Evolutionary conservation across 352 stramenopile genomes (phyloP), one percentile per base, ranked within the genome.

Genomic region (Globisporangium parvum): DNA sequence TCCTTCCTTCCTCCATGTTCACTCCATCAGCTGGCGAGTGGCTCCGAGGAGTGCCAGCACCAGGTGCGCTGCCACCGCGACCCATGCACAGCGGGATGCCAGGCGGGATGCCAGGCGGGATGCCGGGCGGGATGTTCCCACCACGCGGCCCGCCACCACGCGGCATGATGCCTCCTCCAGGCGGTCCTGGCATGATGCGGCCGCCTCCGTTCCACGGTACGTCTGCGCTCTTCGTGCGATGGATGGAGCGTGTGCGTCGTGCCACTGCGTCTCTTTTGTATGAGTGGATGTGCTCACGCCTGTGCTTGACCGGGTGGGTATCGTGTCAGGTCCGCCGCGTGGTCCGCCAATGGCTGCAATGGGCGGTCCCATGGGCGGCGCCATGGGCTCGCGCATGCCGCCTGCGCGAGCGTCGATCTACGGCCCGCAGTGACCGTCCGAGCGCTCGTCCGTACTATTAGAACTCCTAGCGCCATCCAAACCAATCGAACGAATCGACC

Each of bases 91-190:
- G 54, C 2, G 60, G 55, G 6, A 65, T 41, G 54, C 51, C 12
- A 66, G 59, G 28, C 53, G 66, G 15, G 6, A 59, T 58, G 26
- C n/a, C 20, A 0, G 52, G 52, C 12, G 64, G 68, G 1, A 80
- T 80, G 63, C 60, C 63, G 3, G 60, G 53, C 23, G 75, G 76
- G 0, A 82, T 84, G 63, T 87, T 83, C 33, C 76, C 75, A 41
- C 81, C 80, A 15, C 81, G 78, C 54, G 81, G 80, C 18, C 76
- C 72, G 1, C 80, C 80, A 21, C 82, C 84, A 45, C 63, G 73
- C 49, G 83, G 83, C 6, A 91, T 91, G 77, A 86, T 93, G 69
- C 73, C 75, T 67, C 73, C 75, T 48, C 81, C 68, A 28, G 61
- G 68, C 41, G 55, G 78, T 28, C 48, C 67, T 24, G 63, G 65